Base-by-base conservation (phyloP, 768 basidiomycete genomes). In the Leccinum pellstonianum region DNA sequence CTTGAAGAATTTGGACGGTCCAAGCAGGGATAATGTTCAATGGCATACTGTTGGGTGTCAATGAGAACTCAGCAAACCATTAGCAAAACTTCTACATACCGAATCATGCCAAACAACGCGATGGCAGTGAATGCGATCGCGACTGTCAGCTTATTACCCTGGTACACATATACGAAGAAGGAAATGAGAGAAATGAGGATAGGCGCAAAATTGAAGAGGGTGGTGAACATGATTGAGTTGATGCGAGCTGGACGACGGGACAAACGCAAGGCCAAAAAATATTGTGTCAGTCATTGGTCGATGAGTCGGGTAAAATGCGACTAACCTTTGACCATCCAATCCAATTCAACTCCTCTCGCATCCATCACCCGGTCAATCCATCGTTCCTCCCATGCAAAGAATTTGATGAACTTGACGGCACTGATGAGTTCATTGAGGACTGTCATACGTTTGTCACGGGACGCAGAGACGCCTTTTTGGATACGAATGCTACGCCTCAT, bases 111-210 rank as follows among this genome's bases (percentile, higher is more conserved):
- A 73, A 96, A 96, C 47, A 96, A 72, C 0, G 92, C 83, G 37
- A 97, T 89, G 0, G 93, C 79, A 83, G 95, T 96, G 69, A 96
- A 96, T 0, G 95, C 95, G 17, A 85, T 80, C 9, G 88, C 80
- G 52, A 95, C 80, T 0, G 91, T 89, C 51, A 98, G 71, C 69
- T 90, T 77, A 50, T 92, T 82, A 1, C 90, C 89, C 63, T 81
- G 84, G 62, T 84, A 75, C 27, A 95, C 84, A 61, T 84, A 93
- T 19, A 79, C 80, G 66, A 85, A 79, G 80, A 96, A 96, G 2
- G 90, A 86, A 15, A 90, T 81, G 57, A 94, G 80, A 1, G 91
- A 92, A 17, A 96, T 85, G 12, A 90, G 70, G 52, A 93, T 86
- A 0, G 94, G 94, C 0, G 90, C 90, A 9, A 80, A 77, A 2